phyloP scores from a whole-genome alignment of 1,284 basidiomycete species.

The Leccinum fuscescens region DNA sequence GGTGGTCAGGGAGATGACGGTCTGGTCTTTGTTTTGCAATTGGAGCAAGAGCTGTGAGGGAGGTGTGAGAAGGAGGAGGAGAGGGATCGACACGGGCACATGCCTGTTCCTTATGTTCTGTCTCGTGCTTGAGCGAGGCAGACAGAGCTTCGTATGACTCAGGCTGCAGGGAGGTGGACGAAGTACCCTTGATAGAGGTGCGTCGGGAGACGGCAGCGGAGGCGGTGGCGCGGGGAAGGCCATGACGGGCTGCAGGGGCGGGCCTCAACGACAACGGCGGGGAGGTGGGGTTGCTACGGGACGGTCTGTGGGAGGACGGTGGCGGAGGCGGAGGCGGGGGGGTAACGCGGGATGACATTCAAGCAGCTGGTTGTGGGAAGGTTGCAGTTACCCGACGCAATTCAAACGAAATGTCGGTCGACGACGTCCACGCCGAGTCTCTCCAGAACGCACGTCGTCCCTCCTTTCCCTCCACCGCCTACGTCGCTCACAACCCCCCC shows the following conservation, averaged over 20 bases:
- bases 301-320: conserved; percentile 40
- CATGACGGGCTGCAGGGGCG: conserved; percentile 46
- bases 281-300: conserved; percentile 31
- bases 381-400: conserved; percentile 9
- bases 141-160: conserved; percentile 55
- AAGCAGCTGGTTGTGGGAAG: not conserved
- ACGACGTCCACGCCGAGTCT: conserved; percentile 44
- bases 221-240: conserved; percentile 38
- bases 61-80: conserved; percentile 10
- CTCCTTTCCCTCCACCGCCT: not conserved
- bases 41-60: conserved; percentile 62
- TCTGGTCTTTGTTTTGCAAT: conserved; percentile 73
- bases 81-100: conserved; percentile 19
- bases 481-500: conserved; percentile 14
- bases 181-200: conserved; percentile 44
- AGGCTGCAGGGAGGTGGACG: conserved; percentile 34
- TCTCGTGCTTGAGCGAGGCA: conserved; percentile 67
- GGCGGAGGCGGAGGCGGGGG: conserved; percentile 30
- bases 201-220: conserved; percentile 46
- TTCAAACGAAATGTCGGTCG: conserved; percentile 12
- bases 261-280: conserved; percentile 36
- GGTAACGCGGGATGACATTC: conserved; percentile 39
- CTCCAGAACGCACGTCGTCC: conserved; percentile 43
- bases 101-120: conserved; percentile 78
- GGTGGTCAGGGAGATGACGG: conserved; percentile 53